Conservation (phyloP, 768 basidiomycete species). For the Leucocoprinus birnbaumii region DNA sequence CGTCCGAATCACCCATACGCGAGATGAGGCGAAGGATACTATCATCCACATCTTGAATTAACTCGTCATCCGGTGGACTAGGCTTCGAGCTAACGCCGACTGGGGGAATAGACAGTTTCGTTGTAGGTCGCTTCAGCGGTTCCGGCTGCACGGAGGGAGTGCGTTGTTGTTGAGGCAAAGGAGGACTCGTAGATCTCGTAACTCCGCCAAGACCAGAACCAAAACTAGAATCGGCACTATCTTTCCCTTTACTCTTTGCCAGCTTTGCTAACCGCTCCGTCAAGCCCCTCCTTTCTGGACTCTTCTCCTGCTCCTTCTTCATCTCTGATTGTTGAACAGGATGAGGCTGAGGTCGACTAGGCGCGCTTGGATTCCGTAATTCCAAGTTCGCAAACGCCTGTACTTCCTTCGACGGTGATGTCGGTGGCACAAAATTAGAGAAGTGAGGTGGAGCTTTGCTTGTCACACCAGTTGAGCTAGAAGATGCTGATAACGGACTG, state of each 20-base stretch:
- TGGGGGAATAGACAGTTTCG: constrained; percentile 3
- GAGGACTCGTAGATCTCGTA: background rate
- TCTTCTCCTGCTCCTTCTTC: constrained; percentile 14
- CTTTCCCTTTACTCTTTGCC: constrained; percentile 27
- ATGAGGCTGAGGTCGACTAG: background rate
- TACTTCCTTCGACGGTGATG: constrained; percentile 26
- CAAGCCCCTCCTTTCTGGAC: constrained; percentile 28
- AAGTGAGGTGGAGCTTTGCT: constrained; percentile 27
- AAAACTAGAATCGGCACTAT: constrained; percentile 32
- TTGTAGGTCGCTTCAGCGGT: constrained; percentile 4
- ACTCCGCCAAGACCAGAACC: background rate
- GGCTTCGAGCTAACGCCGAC: constrained; percentile 13
- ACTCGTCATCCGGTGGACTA: constrained; percentile 37
- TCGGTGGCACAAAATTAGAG: constrained; percentile 33
- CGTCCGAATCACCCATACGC: constrained; percentile 31
- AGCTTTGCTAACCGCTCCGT: constrained; percentile 40
- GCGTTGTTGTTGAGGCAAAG: background rate
- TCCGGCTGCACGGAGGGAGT: background rate
- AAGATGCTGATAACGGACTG: constrained; percentile 3
- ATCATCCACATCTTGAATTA: constrained; percentile 39
- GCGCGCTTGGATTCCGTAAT: background rate
- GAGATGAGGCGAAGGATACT: constrained; percentile 39
- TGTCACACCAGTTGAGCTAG: constrained; percentile 16
- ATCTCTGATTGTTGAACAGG: background rate
- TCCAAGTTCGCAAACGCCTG: constrained; percentile 4